Conservation (phyloP, 495 filamentous ascomycete genomes). For the Neurospora pannonica region DNA sequence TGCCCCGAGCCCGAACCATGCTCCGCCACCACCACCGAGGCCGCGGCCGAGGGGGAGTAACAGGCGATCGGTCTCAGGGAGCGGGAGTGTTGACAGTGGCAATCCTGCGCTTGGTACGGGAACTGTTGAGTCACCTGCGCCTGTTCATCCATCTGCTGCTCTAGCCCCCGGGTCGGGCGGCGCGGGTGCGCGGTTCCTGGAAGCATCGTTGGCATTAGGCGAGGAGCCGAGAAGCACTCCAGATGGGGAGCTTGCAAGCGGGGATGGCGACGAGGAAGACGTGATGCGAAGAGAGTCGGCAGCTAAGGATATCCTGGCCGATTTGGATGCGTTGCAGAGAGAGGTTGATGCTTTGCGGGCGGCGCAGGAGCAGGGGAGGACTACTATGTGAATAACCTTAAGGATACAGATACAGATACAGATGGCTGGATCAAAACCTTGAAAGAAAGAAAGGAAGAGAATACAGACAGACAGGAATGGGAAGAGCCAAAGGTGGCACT, state of each 20-base stretch:
- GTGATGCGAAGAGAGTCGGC: neutral
- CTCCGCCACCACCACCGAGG: slow-evolving; percentile 54
- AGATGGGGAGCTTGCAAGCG: neutral
- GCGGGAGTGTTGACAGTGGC: slow-evolving; percentile 31
- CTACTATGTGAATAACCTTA: neutral
- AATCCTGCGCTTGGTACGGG: neutral
- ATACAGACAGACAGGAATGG: neutral
- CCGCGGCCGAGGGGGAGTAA: slow-evolving; percentile 46
- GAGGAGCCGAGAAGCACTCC: slow-evolving; percentile 8
- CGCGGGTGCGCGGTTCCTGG: slow-evolving; percentile 8
- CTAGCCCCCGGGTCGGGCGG: neutral
- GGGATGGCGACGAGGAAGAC: neutral
- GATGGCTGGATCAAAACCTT: neutral
- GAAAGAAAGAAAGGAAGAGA: neutral
- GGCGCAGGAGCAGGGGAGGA: neutral
- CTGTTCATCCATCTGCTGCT: slow-evolving; percentile 12
- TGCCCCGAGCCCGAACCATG: slow-evolving; percentile 1
- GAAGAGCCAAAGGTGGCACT: neutral
- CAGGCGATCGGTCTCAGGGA: slow-evolving; percentile 39
- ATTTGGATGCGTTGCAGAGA: slow-evolving; percentile 56
- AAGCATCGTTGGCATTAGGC: neutral
- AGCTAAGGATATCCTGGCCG: slow-evolving; percentile 53
- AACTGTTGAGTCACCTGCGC: neutral
- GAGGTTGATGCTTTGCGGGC: slow-evolving; percentile 62
- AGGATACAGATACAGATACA: neutral